Conservation (phyloP, 2,329 filamentous ascomycete species). For the Sarocladium kiliense region DNA sequence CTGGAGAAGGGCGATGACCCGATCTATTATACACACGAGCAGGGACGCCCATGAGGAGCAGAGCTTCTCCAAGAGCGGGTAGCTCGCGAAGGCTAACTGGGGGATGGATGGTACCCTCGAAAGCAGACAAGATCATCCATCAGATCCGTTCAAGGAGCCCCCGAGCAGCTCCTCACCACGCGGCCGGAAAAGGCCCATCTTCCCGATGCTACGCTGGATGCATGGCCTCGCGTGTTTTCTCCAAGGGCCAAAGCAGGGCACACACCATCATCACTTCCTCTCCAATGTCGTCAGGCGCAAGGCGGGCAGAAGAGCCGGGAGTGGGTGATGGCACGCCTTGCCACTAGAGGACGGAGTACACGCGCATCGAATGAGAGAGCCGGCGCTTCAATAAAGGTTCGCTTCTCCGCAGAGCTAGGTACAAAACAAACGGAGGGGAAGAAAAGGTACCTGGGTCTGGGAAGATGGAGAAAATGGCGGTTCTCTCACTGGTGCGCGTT, state of each 20-base stretch:
- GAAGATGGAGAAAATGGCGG: not conserved
- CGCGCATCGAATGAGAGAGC: no score
- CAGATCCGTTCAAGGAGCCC: not conserved
- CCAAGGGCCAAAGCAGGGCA: constrained; percentile 7
- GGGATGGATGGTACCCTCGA: not conserved
- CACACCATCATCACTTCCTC: not conserved
- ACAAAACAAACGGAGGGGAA: no score
- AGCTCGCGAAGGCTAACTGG: not conserved
- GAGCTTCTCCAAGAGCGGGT: not conserved
- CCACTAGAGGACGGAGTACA: no score
- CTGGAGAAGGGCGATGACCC: not conserved
- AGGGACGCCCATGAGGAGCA: not conserved
- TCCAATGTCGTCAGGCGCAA: constrained; percentile 1
- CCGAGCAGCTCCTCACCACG: not conserved
- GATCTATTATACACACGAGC: not conserved
- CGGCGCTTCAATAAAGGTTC: no score
- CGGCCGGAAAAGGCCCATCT: not conserved
- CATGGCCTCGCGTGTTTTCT: not conserved
- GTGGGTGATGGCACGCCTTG: no score
- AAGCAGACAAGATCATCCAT: not conserved
- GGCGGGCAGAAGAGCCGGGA: no score
- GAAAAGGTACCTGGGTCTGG: not conserved
- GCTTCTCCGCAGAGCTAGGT: no score
- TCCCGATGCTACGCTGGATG: not conserved
- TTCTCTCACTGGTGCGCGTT: constrained; percentile 7